Evolutionary conservation across 2,329 filamentous ascomycete species (phyloP).

Genomic region (Arachnomyces sp.): DNA sequence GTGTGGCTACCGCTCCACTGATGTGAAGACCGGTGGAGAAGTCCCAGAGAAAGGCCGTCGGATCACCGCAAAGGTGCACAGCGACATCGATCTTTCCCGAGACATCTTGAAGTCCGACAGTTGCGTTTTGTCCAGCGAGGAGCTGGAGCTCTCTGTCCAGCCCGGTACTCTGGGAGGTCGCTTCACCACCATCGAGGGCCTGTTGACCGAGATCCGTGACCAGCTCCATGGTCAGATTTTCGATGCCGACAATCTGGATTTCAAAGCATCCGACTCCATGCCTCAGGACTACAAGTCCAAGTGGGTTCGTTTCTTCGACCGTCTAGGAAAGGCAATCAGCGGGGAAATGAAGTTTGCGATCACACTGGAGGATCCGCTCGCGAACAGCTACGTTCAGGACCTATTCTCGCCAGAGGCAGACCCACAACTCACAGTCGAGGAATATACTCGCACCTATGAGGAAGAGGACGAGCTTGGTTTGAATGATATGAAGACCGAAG

Average conservation of each 20-base stretch:
- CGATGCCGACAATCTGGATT: constrained; percentile 53
- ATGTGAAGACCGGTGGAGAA: constrained; percentile 94
- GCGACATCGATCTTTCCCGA: constrained; percentile 66
- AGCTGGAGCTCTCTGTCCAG: constrained; percentile 79
- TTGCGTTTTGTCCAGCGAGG: constrained; percentile 76
- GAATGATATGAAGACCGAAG: constrained; percentile 85
- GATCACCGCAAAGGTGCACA: constrained; percentile 68
- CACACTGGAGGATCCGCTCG: constrained; percentile 78
- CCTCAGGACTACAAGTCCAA: constrained; percentile 54
- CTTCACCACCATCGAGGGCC: constrained; percentile 93
- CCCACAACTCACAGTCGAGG: constrained; percentile 70
- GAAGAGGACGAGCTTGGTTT: constrained; percentile 92
- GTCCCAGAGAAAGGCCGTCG: constrained; percentile 79
- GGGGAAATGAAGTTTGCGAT: constrained; percentile 76
- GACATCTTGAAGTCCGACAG: constrained; percentile 97
- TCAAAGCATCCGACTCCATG: constrained; percentile 71
- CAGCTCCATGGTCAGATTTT: constrained; percentile 87
- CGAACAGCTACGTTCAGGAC: constrained; percentile 89
- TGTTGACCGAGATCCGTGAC: constrained; percentile 84
- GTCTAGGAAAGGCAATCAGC: constrained; percentile 67
- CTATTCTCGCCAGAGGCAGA: constrained; percentile 72
- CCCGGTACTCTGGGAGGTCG: constrained; percentile 90
- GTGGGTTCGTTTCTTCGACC: constrained; percentile 76
- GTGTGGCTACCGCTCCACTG: constrained; percentile 91
- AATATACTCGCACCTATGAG: constrained; percentile 79